Conservation (phyloP, 768 basidiomycete species). For the Suillus plorans region DNA sequence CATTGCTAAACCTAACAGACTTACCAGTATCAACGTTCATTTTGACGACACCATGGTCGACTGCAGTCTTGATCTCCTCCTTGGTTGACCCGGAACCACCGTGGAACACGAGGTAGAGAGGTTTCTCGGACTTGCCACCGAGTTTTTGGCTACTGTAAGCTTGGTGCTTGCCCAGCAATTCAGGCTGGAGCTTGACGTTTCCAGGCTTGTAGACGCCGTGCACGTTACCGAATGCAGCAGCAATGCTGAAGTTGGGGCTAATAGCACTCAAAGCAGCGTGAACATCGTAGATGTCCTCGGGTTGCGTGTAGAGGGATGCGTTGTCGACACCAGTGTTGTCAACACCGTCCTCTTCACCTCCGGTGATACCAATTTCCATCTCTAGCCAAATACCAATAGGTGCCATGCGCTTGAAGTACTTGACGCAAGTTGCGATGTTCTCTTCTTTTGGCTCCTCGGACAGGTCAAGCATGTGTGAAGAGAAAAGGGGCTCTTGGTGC, state of each 20-base stretch:
- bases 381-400: constrained; percentile 94
- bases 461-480: constrained; percentile 98
- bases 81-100: constrained; percentile 97
- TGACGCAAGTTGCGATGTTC: constrained; percentile 90
- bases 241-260: constrained; percentile 94
- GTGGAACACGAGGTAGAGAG: constrained; percentile 99
- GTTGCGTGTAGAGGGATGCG: constrained; percentile 92
- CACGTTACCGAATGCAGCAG: constrained; percentile 98
- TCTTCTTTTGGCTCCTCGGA: constrained; percentile 91
- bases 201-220: constrained; percentile 99
- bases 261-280: constrained; percentile 81
- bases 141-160: constrained; percentile 66
- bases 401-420: constrained; percentile 96
- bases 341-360: constrained; percentile 99
- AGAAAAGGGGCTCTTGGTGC: constrained; percentile 86
- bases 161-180: constrained; percentile 92
- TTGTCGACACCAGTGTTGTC: constrained; percentile 98
- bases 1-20: constrained; percentile 4
- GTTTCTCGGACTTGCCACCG: constrained; percentile 62
- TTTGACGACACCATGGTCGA: constrained; percentile 92
- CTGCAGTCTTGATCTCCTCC: constrained; percentile 93
- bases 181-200: constrained; percentile 92
- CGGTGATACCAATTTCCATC: constrained; percentile 99
- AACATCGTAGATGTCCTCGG: constrained; percentile 93
- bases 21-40: constrained; percentile 95